A percentile compares a stretch with the other conserved stretches of the same genome.
These are phyloP conservation scores for Zea luxurians DNA, from an alignment of 176 grass and related monocot genomes.

Conservation along the genomic window DNA sequence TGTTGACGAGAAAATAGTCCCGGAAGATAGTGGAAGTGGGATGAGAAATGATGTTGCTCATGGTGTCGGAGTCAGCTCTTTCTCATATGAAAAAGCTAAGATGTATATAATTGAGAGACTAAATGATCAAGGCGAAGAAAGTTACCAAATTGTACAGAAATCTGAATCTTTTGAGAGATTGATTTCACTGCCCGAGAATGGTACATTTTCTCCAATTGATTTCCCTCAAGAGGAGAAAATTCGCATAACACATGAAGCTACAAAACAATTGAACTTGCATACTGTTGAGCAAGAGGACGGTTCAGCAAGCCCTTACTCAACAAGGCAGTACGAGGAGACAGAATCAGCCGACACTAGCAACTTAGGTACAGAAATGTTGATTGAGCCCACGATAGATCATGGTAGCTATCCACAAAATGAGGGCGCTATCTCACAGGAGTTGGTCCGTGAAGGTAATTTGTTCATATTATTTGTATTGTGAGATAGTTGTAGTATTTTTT, in stretches of 20 bases:
- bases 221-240: slow-evolving; percentile 37
- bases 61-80: slow-evolving; percentile 44
- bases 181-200: slow-evolving; percentile 55
- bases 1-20: slow-evolving; percentile 40
- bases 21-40: slow-evolving; percentile 43
- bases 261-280: slow-evolving; percentile 27
- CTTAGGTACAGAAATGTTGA: slow-evolving; percentile 2
- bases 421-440: slow-evolving; percentile 22
- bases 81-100: slow-evolving; percentile 75
- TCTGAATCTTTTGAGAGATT: slow-evolving; percentile 63
- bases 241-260: slow-evolving; percentile 40
- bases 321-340: slow-evolving; percentile 14
- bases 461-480: slow-evolving; percentile 18
- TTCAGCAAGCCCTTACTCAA: slow-evolving; percentile 32
- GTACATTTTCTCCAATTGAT: slow-evolving; percentile 41
- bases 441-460: slow-evolving; percentile 45
- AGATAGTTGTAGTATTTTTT: background rate
- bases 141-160: slow-evolving; percentile 35
- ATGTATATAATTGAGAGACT: slow-evolving; percentile 71
- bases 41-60: slow-evolving; percentile 50
- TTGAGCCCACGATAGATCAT: slow-evolving; percentile 31
- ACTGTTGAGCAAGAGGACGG: slow-evolving; percentile 41
- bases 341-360: background rate
- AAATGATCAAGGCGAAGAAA: slow-evolving; percentile 50
- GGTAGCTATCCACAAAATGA: slow-evolving; percentile 20